Percentiles rank a stretch among this genome's conserved stretches.
Evolutionary conservation across 441 rosid genomes (phyloP).

Genomic region (Pelargonium exstipulatum): DNA sequence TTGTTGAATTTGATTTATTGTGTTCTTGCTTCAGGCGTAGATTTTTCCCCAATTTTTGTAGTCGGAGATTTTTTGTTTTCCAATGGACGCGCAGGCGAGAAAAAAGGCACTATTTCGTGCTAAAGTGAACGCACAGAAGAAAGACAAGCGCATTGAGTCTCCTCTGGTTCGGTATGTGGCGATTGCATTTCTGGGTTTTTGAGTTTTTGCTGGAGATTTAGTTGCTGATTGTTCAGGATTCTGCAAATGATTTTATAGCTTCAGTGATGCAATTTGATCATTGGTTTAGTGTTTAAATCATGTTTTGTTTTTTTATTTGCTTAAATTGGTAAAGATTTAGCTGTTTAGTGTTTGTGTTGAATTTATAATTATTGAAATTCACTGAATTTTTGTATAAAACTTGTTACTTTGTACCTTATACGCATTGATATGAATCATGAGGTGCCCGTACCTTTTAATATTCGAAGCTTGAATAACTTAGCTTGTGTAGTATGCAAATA

Average conservation of each 20-base stretch:
- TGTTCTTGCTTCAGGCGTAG: background rate
- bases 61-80: background rate
- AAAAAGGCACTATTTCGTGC: slow-evolving; percentile 81
- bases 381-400: too few relatives aligned
- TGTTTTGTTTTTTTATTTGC: too few relatives aligned
- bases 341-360: background rate
- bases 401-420: background rate
- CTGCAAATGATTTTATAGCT: background rate
- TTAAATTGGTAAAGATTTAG: background rate
- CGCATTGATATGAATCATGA: too few relatives aligned
- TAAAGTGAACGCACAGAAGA: slow-evolving; percentile 71
- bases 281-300: background rate
- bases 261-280: background rate
- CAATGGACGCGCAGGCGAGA: slow-evolving; percentile 66
- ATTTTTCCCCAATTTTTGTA: background rate
- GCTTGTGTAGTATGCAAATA: background rate
- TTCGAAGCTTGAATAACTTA: background rate
- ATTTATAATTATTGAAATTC: background rate
- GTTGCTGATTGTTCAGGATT: background rate
- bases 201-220: background rate
- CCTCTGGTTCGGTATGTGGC: slow-evolving; percentile 64
- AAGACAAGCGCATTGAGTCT: slow-evolving; percentile 68
- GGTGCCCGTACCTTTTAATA: too few relatives aligned
- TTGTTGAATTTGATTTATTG: background rate
- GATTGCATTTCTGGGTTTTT: background rate